Evolutionary conservation across 202 grass and related monocot genomes (phyloP), one percentile per base, ranked within the genome.

Genomic region (Zizania palustris): DNA sequence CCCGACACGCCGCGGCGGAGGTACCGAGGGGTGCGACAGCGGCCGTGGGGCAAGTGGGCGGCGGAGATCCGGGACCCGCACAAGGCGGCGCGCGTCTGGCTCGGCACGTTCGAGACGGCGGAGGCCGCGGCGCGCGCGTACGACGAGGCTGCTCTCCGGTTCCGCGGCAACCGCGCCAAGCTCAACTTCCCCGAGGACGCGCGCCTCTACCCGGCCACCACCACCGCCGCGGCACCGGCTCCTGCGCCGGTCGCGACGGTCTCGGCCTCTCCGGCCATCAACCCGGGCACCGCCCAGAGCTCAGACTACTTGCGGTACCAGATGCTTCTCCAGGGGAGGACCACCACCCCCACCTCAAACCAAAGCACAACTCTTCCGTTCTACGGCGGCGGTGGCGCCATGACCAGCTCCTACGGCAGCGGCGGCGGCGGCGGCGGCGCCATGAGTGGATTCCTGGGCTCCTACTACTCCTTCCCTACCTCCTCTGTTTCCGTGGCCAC

Each of bases 31-130:
- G 95, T 98, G 56, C 85, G 95, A 48, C 95, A 98, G 87, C 89
- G 95, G 72, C 95, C 91, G 9, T 98, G 95, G 95, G 95, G 95
- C 67, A 98, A 98, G 84, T 98, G 95, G 95, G 95, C 95, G 10
- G 91, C 95, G 20, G 95, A 98, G 88, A 98, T 98, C 83, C 73
- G 95, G 38, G 95, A 98, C 66, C 95, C 95, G 48, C 87, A 95
- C 82, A 98, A 98, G 86, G 95, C 95, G 20, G 91, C 91, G 56
- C 95, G 95, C 11, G 95, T 98, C 51, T 98, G 95, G 95, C 91
- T 98, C 48, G 95, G 95, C 75, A 98, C 95, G 19, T 98, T 98
- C 80, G 95, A 94, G 74, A 98, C 91, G 0, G 95, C 95, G 49
- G 91, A 98, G 83, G 95, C 83, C 16, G 95, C 95, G 36, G 95